Base-by-base conservation (phyloP, 2,329 filamentous ascomycete genomes). In the Metarhizium rileyi region DNA sequence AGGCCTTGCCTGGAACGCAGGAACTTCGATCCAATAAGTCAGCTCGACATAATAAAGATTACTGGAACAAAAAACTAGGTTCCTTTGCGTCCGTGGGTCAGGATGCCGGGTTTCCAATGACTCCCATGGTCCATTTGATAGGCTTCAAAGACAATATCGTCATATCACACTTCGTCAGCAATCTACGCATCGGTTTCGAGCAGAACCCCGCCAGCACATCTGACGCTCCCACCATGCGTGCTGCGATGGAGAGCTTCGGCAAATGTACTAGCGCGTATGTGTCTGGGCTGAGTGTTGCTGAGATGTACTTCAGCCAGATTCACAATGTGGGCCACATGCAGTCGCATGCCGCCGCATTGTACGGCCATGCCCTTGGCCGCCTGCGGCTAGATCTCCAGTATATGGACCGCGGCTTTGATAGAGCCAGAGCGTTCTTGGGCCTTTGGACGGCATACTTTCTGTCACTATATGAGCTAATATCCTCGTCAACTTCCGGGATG, bases 391-490 rank as follows among this genome's bases (percentile, higher is more conserved):
- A 54, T 27, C 25, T 54, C n/a, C 44, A 51, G 18, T 46, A 52
- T 2, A 49, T 49, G 26, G 38, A 49, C 3, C 23, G 44, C 6
- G 36, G 49, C 8, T 46, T 47, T 27, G 44, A 27, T 4, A 14
- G 40, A 25, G 44, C 38, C 14, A 51, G 38, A n/a, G 49, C 50
- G 14, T 54, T 49, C 26, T 40, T 52, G 50, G 45, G 49, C n/a
- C 48, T 54, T 4, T 51, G 44, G 50, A 54, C 47, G 2, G 49
- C 50, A 1, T 47, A 45, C 22, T 52, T 53, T 20, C 43, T 54
- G 3, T 49, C 50, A 20, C 12, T 54, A 26, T 54, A 52, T 26
- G 52, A 54, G 40, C 44, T 54, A 28, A 48, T 54, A 26, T 52
- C 50, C 8, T 40, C 40, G 3, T 48, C 46, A 22, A 51, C 28